Percentiles rank a stretch among this genome's conserved stretches.
Evolutionary conservation across 805 yeast genomes (phyloP).

Genomic region (Kuraishia borneana): DNA sequence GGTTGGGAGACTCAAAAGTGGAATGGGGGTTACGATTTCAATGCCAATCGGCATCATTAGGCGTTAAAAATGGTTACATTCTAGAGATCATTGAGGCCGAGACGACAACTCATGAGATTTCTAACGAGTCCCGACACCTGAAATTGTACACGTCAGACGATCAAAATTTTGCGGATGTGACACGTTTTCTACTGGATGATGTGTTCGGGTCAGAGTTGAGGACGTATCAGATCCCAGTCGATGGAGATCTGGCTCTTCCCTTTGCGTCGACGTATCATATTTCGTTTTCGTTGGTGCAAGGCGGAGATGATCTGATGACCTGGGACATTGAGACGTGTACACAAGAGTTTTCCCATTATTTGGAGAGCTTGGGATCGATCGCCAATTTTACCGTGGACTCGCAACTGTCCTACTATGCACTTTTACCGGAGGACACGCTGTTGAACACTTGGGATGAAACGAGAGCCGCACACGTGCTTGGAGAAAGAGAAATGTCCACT

Average conservation of each 20-base stretch:
- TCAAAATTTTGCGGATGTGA: neutral
- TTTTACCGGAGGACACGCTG: constrained; percentile 16
- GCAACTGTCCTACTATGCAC: constrained; percentile 63
- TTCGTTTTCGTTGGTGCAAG: constrained; percentile 65
- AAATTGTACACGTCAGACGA: neutral
- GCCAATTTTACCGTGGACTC: constrained; percentile 71
- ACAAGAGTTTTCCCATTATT: constrained; percentile 41
- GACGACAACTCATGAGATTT: neutral
- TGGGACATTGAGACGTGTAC: constrained; percentile 66
- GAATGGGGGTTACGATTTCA: no score
- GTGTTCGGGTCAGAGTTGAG: neutral
- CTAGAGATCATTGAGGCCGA: neutral
- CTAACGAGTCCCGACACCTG: neutral
- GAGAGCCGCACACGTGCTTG: constrained; percentile 21
- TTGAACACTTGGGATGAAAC: constrained; percentile 13
- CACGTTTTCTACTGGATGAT: neutral
- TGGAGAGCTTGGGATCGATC: constrained; percentile 37
- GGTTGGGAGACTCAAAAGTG: no score
- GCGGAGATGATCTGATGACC: constrained; percentile 49
- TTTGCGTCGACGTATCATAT: constrained; percentile 62
- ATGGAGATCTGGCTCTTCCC: constrained; percentile 30
- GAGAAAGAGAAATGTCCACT: constrained; percentile 51
- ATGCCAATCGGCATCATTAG: no score
- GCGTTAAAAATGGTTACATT: no score
- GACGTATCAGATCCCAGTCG: constrained; percentile 4